A percentile compares a stretch with the other conserved stretches of the same genome.
Evolutionary conservation across 2,329 filamentous ascomycete genomes (phyloP).

Genomic region (Sclerotinia sclerotiorum): DNA sequence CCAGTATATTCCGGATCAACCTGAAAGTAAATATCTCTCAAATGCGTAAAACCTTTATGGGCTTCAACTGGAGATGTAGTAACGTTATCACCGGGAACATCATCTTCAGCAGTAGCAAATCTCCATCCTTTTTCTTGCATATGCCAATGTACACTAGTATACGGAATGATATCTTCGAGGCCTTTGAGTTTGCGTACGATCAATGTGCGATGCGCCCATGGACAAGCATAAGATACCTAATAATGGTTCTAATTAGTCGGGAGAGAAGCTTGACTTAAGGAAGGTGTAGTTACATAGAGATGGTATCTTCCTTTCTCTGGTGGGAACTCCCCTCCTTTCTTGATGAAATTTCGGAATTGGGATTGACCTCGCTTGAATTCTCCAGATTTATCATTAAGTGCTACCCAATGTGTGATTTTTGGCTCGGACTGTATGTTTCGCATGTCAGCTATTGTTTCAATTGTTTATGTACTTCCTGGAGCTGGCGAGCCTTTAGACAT

Average conservation of each 20-base stretch:
- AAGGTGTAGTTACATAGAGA: slow-evolving; percentile 86
- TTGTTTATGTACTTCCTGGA: slow-evolving; percentile 16
- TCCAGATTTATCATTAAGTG: slow-evolving; percentile 72
- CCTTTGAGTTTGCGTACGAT: slow-evolving; percentile 91
- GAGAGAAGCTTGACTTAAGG: slow-evolving; percentile 68
- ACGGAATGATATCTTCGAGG: slow-evolving; percentile 75
- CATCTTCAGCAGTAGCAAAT: slow-evolving; percentile 60
- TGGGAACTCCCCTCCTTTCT: slow-evolving; percentile 63
- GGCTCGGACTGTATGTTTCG: slow-evolving; percentile 29
- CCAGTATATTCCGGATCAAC: slow-evolving; percentile 65
- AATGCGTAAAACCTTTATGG: slow-evolving; percentile 64
- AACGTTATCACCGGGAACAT: slow-evolving; percentile 60
- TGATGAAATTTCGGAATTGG: slow-evolving; percentile 70
- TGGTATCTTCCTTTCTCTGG: slow-evolving; percentile 88
- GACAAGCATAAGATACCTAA: slow-evolving; percentile 48
- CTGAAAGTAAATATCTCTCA: slow-evolving; percentile 67
- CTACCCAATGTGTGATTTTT: slow-evolving; percentile 82
- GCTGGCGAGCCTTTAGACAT: slow-evolving; percentile 14
- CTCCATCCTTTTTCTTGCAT: slow-evolving; percentile 68
- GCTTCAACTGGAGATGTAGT: slow-evolving; percentile 61
- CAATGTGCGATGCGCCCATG: slow-evolving; percentile 79
- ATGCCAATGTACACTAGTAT: slow-evolving; percentile 53
- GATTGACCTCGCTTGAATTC: slow-evolving; percentile 91
- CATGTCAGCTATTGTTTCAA: neutral
- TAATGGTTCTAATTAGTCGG: slow-evolving; percentile 43